Evolutionary conservation across 192 early-diverging fungal species (phyloP), one percentile per base, ranked within the genome.

Genomic region (Coemansia brasiliensis): DNA sequence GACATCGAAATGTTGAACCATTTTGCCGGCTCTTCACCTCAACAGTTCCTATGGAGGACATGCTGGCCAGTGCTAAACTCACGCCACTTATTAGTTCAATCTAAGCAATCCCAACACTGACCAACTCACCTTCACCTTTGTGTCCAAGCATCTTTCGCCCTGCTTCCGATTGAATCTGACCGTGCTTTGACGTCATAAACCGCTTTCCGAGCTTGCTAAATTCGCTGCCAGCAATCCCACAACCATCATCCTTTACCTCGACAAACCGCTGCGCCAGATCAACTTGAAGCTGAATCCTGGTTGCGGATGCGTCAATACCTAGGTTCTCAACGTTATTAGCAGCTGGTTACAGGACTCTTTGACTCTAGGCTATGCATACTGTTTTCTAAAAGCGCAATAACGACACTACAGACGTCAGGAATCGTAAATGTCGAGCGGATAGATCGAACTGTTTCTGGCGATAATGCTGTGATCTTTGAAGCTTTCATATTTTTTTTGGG

Each of bases 251-350:
- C 24, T 60, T 61, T 11, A 50, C 75, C 3, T 32, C 37, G 5
- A 72, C 48, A 5, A 43, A 12, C 20, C 37, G 53, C 24, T 63
- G 69, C 0, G 59, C 61, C 11, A 72, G 53, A 6, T 39, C 11
- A 16, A 72, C 41, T 13, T 67, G 53, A 16, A 78, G n/a, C 2
- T 53, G 29, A 21, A 72, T 43, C 37, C 50, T 41, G 1, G 75
- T 72, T 10, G 75, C 63, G 29, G 54, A 57, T 22, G 75, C 63
- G 35, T 72, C 75, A 49, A 78, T 67, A 15, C 67, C 65, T 75
- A 75, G 10, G 32, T 35, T 5, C 32, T 10, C 32, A 35, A 7
- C 6, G 32, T 10, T 35, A 5, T 29, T 3, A 7, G 25, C 26
- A 63, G n/a, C 25, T 22, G 9, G 24, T 16, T 13, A 20, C 7